Base-by-base conservation (phyloP, 306 rosid genomes). In the Cicer arietinum region DNA sequence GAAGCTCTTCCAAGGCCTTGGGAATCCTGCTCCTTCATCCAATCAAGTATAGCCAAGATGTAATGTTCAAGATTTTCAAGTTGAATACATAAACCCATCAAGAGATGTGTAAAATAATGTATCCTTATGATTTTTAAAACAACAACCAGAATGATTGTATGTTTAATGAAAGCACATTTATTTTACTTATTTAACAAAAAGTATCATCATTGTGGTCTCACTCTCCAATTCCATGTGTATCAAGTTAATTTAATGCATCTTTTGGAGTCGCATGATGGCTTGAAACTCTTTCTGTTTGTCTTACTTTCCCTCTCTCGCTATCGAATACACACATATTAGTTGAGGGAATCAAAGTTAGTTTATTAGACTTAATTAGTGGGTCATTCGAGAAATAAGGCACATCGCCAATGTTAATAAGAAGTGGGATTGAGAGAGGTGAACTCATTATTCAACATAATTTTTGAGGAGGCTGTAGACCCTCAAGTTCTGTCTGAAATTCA, bases 1-100 rank as follows among this genome's bases (percentile, higher is more conserved):
- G 85, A 76, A 22, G 84, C 77, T 82, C 94, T 90, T 80, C 85
- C 96, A 70, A 80, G 67, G 69, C 95, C 87, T 80, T 84, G 94
- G 14, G 88, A 73, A 77, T 86, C 88, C 74, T 80, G 85, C 77
- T 87, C 97, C 97, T 94, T 81, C 77, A 87, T 78, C 51, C 74
- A 82, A 82, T 46, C 82, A 63, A 80, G 76, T 80, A 78, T 64
- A 57, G 80, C 71, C 82, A 75, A 74, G 46, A 61, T 76, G 67
- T 54, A 35, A 75, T 48, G 35, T 25, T 45, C 13, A 14, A 52
- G 30, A 61, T 35, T 53, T 72, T 41, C 65, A 74, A 74, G 47
- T 56, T 39, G 73, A 78, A 74, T 42, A 58, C 40, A 70, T 14
- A 66, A 78, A 81, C 44, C 66, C 77, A 65, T 56, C 66, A 68